Percentiles rank a stretch among this genome's conserved stretches.
Evolutionary conservation across 73 alveolate genomes (phyloP).

Genomic region (Stentor roeselii): DNA sequence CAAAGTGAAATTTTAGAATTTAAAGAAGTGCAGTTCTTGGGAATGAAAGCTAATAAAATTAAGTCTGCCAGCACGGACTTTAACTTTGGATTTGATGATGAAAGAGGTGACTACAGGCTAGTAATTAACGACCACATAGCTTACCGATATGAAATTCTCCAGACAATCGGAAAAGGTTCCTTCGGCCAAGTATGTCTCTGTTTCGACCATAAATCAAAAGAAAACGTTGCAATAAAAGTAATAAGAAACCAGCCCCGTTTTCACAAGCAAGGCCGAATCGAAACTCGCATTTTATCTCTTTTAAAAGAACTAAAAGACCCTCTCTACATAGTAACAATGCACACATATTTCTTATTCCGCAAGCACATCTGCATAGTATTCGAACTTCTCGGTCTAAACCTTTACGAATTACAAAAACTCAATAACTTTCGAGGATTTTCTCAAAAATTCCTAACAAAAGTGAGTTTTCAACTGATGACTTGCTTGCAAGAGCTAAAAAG

Average conservation of each 20-base stretch:
- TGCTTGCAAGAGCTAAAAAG: constrained; percentile 59
- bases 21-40: too few species aligned
- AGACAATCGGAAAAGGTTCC: constrained; percentile 84
- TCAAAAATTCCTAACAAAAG: constrained; percentile 60
- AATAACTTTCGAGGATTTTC: constrained; percentile 69
- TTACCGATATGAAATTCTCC: constrained; percentile 85
- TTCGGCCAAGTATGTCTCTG: constrained; percentile 91
- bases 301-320: constrained; percentile 54
- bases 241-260: constrained; percentile 81
- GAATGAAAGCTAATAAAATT: too few species aligned
- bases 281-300: constrained; percentile 64
- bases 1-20: too few species aligned
- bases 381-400: constrained; percentile 62
- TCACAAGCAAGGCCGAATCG: constrained; percentile 84
- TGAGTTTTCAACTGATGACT: constrained; percentile 67
- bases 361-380: constrained; percentile 72
- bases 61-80: too few species aligned
- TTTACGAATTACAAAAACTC: constrained; percentile 67
- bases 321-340: constrained; percentile 56
- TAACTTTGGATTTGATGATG: too few species aligned
- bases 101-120: constrained; percentile 85
- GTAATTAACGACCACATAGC: constrained; percentile 78
- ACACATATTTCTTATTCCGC: too few species aligned
- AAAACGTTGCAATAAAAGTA: constrained; percentile 77
- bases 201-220: constrained; percentile 82